These are phyloP conservation scores for Tuber brumale DNA, from an alignment of 495 filamentous ascomycete species.

Conservation along the genomic window DNA sequence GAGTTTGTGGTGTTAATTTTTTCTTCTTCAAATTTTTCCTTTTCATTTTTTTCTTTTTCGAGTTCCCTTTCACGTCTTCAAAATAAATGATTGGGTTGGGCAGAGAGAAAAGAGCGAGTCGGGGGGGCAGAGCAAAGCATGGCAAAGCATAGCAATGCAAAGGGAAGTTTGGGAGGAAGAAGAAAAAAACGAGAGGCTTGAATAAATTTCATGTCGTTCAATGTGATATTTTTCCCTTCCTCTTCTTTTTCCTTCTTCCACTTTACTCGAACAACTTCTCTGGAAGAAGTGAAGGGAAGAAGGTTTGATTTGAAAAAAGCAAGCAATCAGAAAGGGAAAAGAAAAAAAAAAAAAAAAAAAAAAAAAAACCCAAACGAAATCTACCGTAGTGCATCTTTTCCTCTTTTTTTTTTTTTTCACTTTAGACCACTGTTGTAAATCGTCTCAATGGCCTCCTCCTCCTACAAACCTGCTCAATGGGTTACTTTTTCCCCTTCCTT, in stretches of 20 bases:
- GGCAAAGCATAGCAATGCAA: background rate
- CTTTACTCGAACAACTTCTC: background rate
- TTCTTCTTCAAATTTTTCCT: background rate
- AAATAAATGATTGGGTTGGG: background rate
- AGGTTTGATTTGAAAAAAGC: background rate
- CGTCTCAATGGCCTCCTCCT: background rate
- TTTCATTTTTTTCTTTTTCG: background rate
- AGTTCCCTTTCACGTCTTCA: background rate
- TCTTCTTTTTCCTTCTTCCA: background rate
- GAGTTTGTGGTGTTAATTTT: slow-evolving; percentile 3
- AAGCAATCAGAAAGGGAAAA: background rate
- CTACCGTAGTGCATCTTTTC: background rate
- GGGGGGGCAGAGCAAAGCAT: background rate
- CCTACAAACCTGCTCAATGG: too few species aligned
- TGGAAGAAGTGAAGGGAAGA: background rate
- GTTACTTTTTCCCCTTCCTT: background rate
- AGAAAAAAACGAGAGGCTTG: background rate
- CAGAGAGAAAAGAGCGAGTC: background rate
- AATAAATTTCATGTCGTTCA: background rate
- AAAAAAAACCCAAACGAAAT: background rate
- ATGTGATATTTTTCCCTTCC: background rate
- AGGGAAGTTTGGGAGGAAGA: background rate
- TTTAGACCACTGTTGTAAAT: background rate
- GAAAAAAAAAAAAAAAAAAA: background rate
- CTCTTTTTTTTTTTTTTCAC: background rate